Base-by-base conservation (phyloP, 2,329 filamentous ascomycete genomes). In the Colletotrichum caudatum region DNA sequence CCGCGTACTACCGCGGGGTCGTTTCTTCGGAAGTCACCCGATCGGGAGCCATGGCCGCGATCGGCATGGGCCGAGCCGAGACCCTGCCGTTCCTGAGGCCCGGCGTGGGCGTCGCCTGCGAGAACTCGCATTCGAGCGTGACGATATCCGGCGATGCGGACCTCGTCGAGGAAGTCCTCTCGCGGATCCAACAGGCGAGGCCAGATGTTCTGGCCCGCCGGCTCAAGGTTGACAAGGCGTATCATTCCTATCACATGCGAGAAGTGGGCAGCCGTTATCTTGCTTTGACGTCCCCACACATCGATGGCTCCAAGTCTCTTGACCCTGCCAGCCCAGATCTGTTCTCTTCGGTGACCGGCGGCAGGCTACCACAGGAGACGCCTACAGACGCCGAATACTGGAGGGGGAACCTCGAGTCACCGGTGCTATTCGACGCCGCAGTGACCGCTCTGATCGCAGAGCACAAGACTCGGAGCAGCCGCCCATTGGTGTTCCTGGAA, bases 1-100 rank as follows among this genome's bases (percentile, higher is more conserved):
- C 81, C 7, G 79, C 81, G 0, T 84, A 83, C 73, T 81, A 82
- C 53, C 83, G 85, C 4, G 84, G 84, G 23, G 60, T 77, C 1
- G 66, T 68, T 64, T 76, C 29, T 8, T 69, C 41, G 3, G 67
- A 14, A 48, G 67, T 8, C 64, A 70, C 26, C 75, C 75, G 0
- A 56, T 59, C 46, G 12, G 61, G 62, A 2, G 77, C 77, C 2
- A 84, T 84, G 82, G 71, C 82, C 51, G 80, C 80, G 1, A 80
- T 76, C 0, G 80, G 78, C 1, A 50, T 82, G 60, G 29, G 66
- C 58, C 61, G 48, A 37, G 14, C 68, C 74, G 54, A 66, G 58
- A 39, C 39, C 2, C 7, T 16, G 44, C 26, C 33, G 16, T 71
- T 57, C 50, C 37, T 71, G 23, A 50, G 58, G 57, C 16, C 58